Percentiles rank a stretch among this genome's conserved stretches.
These are phyloP conservation scores for Saccharum officinarum DNA, from an alignment of 176 grass and related monocot species.

Conservation along the genomic window DNA sequence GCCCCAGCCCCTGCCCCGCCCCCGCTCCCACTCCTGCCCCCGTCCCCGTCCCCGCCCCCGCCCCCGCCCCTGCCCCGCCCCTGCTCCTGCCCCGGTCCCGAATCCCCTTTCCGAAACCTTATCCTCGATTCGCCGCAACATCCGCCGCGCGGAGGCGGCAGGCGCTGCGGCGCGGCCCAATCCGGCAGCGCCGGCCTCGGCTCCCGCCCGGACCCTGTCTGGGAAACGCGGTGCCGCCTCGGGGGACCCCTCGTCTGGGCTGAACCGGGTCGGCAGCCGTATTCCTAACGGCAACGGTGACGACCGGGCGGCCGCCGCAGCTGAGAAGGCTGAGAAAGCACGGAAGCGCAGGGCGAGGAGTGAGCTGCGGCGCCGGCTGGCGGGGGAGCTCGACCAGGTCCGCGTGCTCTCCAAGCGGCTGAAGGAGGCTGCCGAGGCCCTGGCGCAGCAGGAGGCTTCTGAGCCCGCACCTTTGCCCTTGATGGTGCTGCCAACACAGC, in stretches of 20 bases:
- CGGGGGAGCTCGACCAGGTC: constrained; percentile 77
- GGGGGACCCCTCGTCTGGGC: constrained; percentile 40
- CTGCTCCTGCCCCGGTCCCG: neutral
- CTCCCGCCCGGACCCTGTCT: neutral
- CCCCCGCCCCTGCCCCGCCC: neutral
- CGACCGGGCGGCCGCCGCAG: neutral
- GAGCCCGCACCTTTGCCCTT: neutral
- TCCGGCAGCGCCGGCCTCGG: constrained; percentile 11
- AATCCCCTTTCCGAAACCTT: constrained; percentile 51
- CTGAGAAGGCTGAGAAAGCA: constrained; percentile 30
- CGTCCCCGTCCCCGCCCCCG: neutral
- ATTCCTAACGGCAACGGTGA: constrained; percentile 43
- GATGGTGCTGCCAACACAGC: neutral
- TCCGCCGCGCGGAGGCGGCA: constrained; percentile 25
- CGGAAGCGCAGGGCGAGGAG: constrained; percentile 56
- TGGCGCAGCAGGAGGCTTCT: constrained; percentile 24
- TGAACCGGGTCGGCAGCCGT: constrained; percentile 22
- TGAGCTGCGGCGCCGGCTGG: constrained; percentile 67
- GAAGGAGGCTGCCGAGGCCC: constrained; percentile 41
- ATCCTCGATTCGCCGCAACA: constrained; percentile 39
- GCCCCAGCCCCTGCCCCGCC: constrained; percentile 3
- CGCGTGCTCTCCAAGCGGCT: constrained; percentile 65
- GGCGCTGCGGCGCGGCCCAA: constrained; percentile 4
- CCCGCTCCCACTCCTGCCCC: neutral
- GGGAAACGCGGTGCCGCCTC: constrained; percentile 25